A percentile compares a stretch with the other conserved stretches of the same genome.
phyloP scores from a whole-genome alignment of 768 basidiomycete species.

The Lactarius akahatsu region DNA sequence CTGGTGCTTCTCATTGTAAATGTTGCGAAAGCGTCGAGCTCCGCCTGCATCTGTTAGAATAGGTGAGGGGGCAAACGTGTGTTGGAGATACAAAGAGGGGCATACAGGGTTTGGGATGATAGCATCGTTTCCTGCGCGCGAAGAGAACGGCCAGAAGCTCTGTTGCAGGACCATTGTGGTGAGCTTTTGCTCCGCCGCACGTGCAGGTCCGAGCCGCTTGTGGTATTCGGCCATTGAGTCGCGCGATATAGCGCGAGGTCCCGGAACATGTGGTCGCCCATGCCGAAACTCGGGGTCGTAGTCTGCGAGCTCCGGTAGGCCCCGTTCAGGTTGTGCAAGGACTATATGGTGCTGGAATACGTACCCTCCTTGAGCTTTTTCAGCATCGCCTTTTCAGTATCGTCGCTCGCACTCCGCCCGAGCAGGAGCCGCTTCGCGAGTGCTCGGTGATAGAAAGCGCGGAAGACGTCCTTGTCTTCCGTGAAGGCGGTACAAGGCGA shows the following conservation, averaged over 20 bases:
- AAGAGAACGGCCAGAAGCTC: constrained; percentile 83
- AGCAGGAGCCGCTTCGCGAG: constrained; percentile 85
- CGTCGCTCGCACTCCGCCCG: constrained; percentile 81
- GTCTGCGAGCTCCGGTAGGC: constrained; percentile 46
- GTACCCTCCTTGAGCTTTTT: constrained; percentile 79
- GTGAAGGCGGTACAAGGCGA: constrained; percentile 83
- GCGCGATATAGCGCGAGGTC: constrained; percentile 75
- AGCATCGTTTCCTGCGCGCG: constrained; percentile 49
- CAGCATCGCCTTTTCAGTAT: constrained; percentile 81
- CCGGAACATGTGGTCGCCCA: constrained; percentile 94
- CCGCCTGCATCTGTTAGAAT: constrained; percentile 62
- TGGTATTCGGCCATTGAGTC: constrained; percentile 72
- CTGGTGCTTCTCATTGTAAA: constrained; percentile 80
- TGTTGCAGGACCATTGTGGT: constrained; percentile 82
- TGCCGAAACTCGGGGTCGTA: constrained; percentile 95
- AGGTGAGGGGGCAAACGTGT: constrained; percentile 7
- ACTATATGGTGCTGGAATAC: neutral
- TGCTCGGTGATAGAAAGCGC: constrained; percentile 86
- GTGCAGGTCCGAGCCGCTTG: constrained; percentile 34
- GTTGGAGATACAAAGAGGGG: neutral
- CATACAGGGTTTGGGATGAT: constrained; percentile 52
- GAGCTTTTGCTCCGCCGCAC: constrained; percentile 47
- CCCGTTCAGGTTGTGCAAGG: neutral
- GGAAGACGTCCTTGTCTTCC: constrained; percentile 91
- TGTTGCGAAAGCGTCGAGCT: constrained; percentile 57